Percentiles rank a stretch among this genome's conserved stretches.
These are phyloP conservation scores for Neurospora sublineolata DNA, from an alignment of 495 filamentous ascomycete species.

Conservation along the genomic window DNA sequence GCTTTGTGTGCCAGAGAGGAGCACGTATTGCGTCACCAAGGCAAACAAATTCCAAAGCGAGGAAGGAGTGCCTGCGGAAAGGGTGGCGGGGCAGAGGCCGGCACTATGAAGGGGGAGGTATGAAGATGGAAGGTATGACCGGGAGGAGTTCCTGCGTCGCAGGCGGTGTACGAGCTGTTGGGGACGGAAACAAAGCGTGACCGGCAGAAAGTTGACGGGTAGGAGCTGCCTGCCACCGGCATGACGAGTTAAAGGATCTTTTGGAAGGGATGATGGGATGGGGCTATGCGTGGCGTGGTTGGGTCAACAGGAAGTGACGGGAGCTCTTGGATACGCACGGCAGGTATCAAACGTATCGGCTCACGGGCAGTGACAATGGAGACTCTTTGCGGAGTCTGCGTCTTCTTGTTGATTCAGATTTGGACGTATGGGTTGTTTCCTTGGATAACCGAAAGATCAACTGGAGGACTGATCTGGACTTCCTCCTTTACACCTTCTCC, in stretches of 20 bases:
- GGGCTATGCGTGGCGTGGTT: not conserved
- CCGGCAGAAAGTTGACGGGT: not conserved
- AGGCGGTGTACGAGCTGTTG: not conserved
- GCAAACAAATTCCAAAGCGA: not conserved
- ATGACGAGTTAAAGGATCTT: not conserved
- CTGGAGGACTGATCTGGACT: not conserved
- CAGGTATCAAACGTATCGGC: not conserved
- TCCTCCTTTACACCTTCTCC: not conserved
- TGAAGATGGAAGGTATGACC: not conserved
- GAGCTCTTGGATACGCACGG: not conserved
- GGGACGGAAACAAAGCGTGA: not conserved
- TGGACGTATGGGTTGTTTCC: not conserved
- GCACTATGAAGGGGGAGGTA: not conserved
- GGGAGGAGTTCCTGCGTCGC: not conserved
- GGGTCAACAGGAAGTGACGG: not conserved
- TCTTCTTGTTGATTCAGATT: not conserved
- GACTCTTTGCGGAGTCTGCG: not conserved
- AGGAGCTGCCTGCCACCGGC: not conserved
- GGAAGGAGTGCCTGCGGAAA: not conserved
- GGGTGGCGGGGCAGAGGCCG: not conserved
- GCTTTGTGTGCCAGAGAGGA: not conserved
- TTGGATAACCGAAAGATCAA: not conserved
- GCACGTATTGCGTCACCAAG: not conserved
- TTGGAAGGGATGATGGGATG: not conserved
- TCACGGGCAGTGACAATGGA: not conserved